phyloP scores from a whole-genome alignment of 768 basidiomycete genomes.

The Omphalotus guepiniiformis region DNA sequence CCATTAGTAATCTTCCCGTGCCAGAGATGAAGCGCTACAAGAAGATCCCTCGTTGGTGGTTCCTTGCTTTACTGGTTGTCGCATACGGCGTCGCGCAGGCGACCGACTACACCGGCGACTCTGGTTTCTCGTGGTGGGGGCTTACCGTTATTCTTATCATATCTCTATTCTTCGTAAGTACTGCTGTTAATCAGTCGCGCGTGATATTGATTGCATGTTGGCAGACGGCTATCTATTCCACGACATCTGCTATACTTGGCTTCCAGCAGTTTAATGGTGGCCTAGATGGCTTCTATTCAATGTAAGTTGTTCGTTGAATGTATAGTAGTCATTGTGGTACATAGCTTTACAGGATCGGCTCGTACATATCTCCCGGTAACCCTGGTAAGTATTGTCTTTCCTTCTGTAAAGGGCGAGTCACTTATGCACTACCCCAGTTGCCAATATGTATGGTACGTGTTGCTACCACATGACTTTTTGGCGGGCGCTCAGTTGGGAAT shows the following conservation, averaged over 20 bases:
- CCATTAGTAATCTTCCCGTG: too few relatives aligned
- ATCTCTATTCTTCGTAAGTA: slow-evolving; percentile 16
- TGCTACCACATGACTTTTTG: too few relatives aligned
- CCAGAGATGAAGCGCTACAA: slow-evolving; percentile 19
- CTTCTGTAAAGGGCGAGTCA: not conserved
- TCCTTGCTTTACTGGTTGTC: slow-evolving; percentile 14
- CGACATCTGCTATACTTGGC: slow-evolving; percentile 16
- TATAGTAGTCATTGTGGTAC: slow-evolving; percentile 13
- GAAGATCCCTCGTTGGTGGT: slow-evolving; percentile 19
- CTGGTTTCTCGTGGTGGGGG: slow-evolving; percentile 23
- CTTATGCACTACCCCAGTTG: slow-evolving; percentile 27
- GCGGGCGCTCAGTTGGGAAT: too few relatives aligned
- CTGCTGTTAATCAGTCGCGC: slow-evolving; percentile 1
- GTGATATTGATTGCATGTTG: not conserved
- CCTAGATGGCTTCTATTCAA: slow-evolving; percentile 9
- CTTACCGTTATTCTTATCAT: slow-evolving; percentile 21
- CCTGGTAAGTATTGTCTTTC: slow-evolving; percentile 10
- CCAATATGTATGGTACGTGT: slow-evolving; percentile 30
- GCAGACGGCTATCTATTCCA: slow-evolving; percentile 4
- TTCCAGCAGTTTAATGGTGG: slow-evolving; percentile 7
- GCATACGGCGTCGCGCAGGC: slow-evolving; percentile 20
- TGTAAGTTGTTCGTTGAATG: not conserved
- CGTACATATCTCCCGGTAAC: slow-evolving; percentile 27
- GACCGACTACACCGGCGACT: slow-evolving; percentile 22
- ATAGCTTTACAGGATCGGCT: slow-evolving; percentile 19